Evolutionary conservation across 108 stramenopile species (phyloP), one percentile per base, ranked within the genome.

Genomic region (Skeletonema potamos): DNA sequence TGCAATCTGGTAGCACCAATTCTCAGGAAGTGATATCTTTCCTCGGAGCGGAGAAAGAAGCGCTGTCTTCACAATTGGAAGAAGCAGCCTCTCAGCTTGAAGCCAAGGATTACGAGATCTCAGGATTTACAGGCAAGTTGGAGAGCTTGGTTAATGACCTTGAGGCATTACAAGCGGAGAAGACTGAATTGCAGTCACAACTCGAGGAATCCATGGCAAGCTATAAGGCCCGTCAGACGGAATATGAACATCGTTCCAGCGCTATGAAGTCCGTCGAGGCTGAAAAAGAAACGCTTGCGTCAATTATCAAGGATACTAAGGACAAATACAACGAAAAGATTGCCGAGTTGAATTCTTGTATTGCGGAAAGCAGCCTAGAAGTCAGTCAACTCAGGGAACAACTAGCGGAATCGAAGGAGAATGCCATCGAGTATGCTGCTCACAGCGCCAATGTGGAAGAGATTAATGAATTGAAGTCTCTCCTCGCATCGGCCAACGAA

Each of bases 391-490:
- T 43, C 1, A n/a, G 32, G 30, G 46, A 56, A 26, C 32, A 22
- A 58, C 6, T 73, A 33, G 10, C 60, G 10, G 24, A 64, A 37
- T 12, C 57, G 48, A 29, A 18, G 3, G 54, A 27, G 17, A 67
- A 66, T n/a, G 59, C 61, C 33, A 30, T 61, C 26, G 55, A 34
- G 20, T 39, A 33, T 13, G 58, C 55, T 13, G 62, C 55, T 29
- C 22, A 64, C 30, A 27, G 57, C 30, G 66, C 61, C 6, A 11
- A 86, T 41, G 67, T 73, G 57, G 17, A 54, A 8, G 83, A 89
- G 66, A 85, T 86, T 28, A 26, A 70, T 8, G 89, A 92, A 26
- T 58, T 92, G 39, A 88, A 77, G 59, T 66, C 72, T 57, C 86
- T 91, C 29, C 79, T 92, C 18, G 60, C 76, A 30, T 79, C 70